Evolutionary conservation across 345 rosid genomes (phyloP), one percentile per base, ranked within the genome.

Genomic region (Eutrema yunnanense): DNA sequence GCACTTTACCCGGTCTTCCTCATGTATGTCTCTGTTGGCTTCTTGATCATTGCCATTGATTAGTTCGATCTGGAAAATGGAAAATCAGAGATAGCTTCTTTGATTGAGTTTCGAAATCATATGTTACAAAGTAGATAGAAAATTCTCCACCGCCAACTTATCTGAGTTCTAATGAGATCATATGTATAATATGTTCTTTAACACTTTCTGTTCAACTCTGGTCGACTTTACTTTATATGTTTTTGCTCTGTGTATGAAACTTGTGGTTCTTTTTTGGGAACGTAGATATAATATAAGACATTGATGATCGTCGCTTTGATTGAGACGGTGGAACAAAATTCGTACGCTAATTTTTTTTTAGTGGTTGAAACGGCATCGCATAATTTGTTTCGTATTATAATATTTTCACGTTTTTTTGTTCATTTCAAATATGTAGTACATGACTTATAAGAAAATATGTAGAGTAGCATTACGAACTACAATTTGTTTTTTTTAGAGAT

Each of bases 21-120:
- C 78, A 94, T 94, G 99, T 88, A 94, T 27, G 96, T 94, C 64
- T 94, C 96, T 1, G 99, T 92, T 42, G 96, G 97, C 52, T 94
- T 92, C 82, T 92, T 94, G 67, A 94, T 88, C 81, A 94, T 94
- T 57, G 96, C 97, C 70, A 87, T 92, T 69, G 84, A 92, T 77
- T 89, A 29, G 65, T 59, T 70, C 56, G 2, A 65, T 56, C 51
- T 56, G 32, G 14, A 36, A 52, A 58, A 59, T 9, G 38, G 16
- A 14, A 29, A 10, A 53, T 52, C 74, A 54, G 50, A 61, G 50
- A 27, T 4, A 7, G 3, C 6, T 49, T 58, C 44, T 66, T 33
- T 65, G 12, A 32, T 66, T 48, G 38, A 12, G 36, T 54, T 51
- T 38, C 22, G 44, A 42, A 44, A 51, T 52, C 54, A 10, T 38